Percentiles rank a stretch among this genome's conserved stretches.
phyloP scores from a whole-genome alignment of 306 rosid species.

The Quercus ilex region DNA sequence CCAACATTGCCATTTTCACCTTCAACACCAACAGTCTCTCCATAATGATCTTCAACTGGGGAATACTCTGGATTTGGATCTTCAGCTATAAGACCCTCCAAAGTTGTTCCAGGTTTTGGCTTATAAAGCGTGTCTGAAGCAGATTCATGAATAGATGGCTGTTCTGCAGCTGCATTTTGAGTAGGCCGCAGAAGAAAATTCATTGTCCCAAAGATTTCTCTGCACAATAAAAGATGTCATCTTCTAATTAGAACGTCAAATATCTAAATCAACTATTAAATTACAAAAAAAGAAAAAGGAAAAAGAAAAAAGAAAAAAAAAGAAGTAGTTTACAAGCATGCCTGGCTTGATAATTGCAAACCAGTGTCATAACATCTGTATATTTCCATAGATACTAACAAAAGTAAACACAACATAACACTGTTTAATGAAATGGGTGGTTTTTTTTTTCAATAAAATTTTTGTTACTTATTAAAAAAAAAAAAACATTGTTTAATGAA shows the following conservation, averaged over 20 bases:
- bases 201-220: slow-evolving; percentile 41
- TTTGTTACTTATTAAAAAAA: too few relatives aligned
- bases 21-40: slow-evolving; percentile 36
- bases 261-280: neutral
- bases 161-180: slow-evolving; percentile 43
- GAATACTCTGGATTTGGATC: slow-evolving; percentile 46
- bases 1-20: slow-evolving; percentile 37
- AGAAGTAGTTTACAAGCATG: neutral
- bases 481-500: neutral
- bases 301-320: too few relatives aligned
- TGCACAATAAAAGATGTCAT: slow-evolving; percentile 22
- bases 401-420: neutral
- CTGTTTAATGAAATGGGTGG: neutral
- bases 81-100: slow-evolving; percentile 48
- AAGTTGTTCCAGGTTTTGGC: slow-evolving; percentile 45
- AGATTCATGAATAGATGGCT: slow-evolving; percentile 35
- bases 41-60: slow-evolving; percentile 39
- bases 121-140: slow-evolving; percentile 32
- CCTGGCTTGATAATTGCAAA: neutral
- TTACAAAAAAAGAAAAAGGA: neutral
- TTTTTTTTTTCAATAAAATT: too few relatives aligned
- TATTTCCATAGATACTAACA: neutral
- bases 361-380: neutral
- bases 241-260: neutral
- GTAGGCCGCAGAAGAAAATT: slow-evolving; percentile 72